Evolutionary conservation across 2,329 filamentous ascomycete genomes (phyloP).

Genomic region (Pseudogymnoascus sp.): DNA sequence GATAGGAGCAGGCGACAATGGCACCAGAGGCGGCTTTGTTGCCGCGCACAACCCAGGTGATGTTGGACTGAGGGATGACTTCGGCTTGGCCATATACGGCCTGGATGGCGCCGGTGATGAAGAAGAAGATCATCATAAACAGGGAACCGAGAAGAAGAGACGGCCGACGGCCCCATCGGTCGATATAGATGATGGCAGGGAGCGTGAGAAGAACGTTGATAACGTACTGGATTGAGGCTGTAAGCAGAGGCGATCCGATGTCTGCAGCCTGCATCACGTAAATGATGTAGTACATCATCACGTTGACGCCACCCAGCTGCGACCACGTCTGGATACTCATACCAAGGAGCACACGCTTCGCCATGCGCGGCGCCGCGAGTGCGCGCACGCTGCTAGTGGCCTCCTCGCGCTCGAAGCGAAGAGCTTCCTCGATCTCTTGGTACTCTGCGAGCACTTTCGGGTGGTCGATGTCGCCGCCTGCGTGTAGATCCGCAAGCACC

Average conservation of each 20-base stretch:
- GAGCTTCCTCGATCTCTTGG: slow-evolving; percentile 61
- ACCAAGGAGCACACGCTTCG: slow-evolving; percentile 63
- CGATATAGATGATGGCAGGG: slow-evolving; percentile 66
- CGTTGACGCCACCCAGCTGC: slow-evolving; percentile 68
- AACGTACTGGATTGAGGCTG: slow-evolving; percentile 64
- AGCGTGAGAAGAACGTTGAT: slow-evolving; percentile 75
- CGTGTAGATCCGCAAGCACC: slow-evolving; percentile 52
- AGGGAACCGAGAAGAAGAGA: slow-evolving; percentile 56
- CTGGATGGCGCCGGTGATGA: slow-evolving; percentile 54
- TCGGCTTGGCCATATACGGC: slow-evolving; percentile 49
- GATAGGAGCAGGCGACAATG: slow-evolving; percentile 62
- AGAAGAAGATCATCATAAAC: slow-evolving; percentile 56
- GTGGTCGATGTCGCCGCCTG: slow-evolving; percentile 45
- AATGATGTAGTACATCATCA: slow-evolving; percentile 63
- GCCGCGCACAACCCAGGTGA: slow-evolving; percentile 49
- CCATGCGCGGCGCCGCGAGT: slow-evolving; percentile 61
- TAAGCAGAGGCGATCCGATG: slow-evolving; percentile 50
- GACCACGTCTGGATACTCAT: slow-evolving; percentile 70
- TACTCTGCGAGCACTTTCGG: slow-evolving; percentile 56
- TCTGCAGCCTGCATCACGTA: slow-evolving; percentile 64
- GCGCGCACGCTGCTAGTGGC: slow-evolving; percentile 63
- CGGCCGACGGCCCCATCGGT: slow-evolving; percentile 64
- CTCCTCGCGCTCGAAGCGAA: slow-evolving; percentile 65
- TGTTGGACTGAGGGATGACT: slow-evolving; percentile 32
- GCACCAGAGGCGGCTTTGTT: slow-evolving; percentile 49